Base-by-base conservation (phyloP, 306 rosid genomes). In the Trifolium subterraneum region DNA sequence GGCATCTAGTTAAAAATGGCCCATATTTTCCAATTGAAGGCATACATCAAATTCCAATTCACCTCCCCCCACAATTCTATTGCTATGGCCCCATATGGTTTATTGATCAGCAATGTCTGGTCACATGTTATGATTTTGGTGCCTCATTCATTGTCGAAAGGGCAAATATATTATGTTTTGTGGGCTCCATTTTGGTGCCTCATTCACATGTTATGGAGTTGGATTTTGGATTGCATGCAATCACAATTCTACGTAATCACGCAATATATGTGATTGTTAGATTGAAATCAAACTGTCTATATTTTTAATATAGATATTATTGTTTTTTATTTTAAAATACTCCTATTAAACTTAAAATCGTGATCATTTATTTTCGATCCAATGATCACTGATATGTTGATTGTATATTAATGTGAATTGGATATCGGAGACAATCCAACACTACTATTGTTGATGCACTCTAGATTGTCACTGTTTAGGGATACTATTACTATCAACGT, bases 1-100 rank as follows among this genome's bases (percentile, higher is more conserved):
- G 38, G 82, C 16, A 73, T 76, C 3, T 47, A 78, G 82, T 76
- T 68, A 45, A 79, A 77, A 58, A 27, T 72, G 65, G 9, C 66
- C 71, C 72, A 18, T 72, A 25, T 69, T 42, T 65, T 44, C 70
- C 64, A 71, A 36, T 60, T 79, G 13, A 69, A 74, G 56, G 25
- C 42, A 22, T 22, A 22, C 41, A 41, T 64, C 56, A 60, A 44
- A 59, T 14, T 63, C 55, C 66, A 47, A 66, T 50, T 69, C 54
- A 59, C 27, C 44, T 25, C 12, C 29, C 29, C 55, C 13, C 14
- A 54, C 29, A 54, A 20, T 20, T 54, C 7, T 52, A 52, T 19
- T 52, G 10, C 29, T 52, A 22, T 55, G 62, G 31, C 31, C 63
- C 33, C 62, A 55, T 20, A 22, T 22, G 25, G 9, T 10, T 48